A percentile compares a stretch with the other conserved stretches of the same genome.
Evolutionary conservation across 2,329 filamentous ascomycete species (phyloP).

Genomic region (Leptographium galeiforme): DNA sequence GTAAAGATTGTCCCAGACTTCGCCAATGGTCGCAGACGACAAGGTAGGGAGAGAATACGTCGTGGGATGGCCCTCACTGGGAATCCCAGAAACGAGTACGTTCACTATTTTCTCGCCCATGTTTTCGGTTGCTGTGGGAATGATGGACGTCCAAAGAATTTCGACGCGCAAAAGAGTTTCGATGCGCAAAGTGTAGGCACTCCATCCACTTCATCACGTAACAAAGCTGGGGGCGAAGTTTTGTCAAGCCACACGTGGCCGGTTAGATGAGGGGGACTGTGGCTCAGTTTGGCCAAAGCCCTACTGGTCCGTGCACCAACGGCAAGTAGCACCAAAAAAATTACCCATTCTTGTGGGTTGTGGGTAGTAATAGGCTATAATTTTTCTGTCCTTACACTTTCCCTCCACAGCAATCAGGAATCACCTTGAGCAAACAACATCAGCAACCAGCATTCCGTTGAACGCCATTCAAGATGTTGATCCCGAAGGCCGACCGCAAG

Average conservation of each 20-base stretch:
- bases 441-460: slow-evolving; percentile 16
- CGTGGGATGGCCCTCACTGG: slow-evolving; percentile 69
- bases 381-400: slow-evolving; percentile 6
- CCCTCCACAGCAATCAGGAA: slow-evolving; percentile 4
- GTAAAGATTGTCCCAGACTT: slow-evolving; percentile 51
- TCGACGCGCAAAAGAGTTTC: background rate
- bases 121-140: background rate
- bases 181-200: background rate
- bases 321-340: slow-evolving; percentile 9
- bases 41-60: slow-evolving; percentile 67
- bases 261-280: background rate
- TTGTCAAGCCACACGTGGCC: background rate
- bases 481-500: slow-evolving; percentile 99
- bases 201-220: background rate
- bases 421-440: slow-evolving; percentile 1
- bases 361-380: slow-evolving; percentile 4
- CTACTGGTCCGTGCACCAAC: slow-evolving; percentile 12
- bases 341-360: slow-evolving; percentile 1
- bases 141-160: background rate
- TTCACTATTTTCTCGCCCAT: slow-evolving; percentile 37
- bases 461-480: slow-evolving; percentile 62
- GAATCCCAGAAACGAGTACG: slow-evolving; percentile 72
- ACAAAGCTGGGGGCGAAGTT: background rate
- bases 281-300: slow-evolving; percentile 7
- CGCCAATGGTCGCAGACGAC: slow-evolving; percentile 48